These are phyloP conservation scores for Barnettozyma salicaria DNA, from an alignment of 805 yeast genomes.

Conservation along the genomic window DNA sequence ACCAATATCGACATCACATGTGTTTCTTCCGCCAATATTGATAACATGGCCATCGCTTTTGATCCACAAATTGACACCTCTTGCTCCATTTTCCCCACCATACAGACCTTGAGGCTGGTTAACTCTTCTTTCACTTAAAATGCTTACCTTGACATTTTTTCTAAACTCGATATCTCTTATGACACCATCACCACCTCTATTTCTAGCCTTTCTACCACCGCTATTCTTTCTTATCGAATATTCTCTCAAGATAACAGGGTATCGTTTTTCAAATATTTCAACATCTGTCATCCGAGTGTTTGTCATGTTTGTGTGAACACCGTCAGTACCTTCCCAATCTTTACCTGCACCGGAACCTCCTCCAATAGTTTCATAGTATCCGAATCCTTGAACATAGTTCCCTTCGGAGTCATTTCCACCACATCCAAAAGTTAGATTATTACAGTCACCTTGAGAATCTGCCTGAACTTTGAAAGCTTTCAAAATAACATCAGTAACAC, in stretches of 20 bases:
- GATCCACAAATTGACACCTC: conserved; percentile 63
- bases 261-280: conserved; percentile 81
- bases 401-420: conserved; percentile 53
- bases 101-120: conserved; percentile 79
- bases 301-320: conserved; percentile 93
- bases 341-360: conserved; percentile 95
- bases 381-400: conserved; percentile 60
- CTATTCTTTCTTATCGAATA: conserved; percentile 65
- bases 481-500: conserved; percentile 84
- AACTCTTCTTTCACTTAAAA: conserved; percentile 80
- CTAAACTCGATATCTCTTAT: conserved; percentile 79
- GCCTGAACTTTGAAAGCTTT: conserved; percentile 87
- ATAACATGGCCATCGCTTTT: conserved; percentile 32
- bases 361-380: conserved; percentile 91
- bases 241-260: conserved; percentile 73
- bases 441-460: conserved; percentile 94
- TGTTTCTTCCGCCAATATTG: conserved; percentile 67
- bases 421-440: conserved; percentile 87
- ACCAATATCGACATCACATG: conserved; percentile 50
- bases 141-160: conserved; percentile 66
- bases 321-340: conserved; percentile 79
- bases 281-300: conserved; percentile 91
- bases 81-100: conserved; percentile 73
- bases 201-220: conserved; percentile 68
- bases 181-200: conserved; percentile 81